A percentile compares a stretch with the other conserved stretches of the same genome.
Conservation (phyloP, 179 eudicot species). For the Gypsophila paniculata region DNA sequence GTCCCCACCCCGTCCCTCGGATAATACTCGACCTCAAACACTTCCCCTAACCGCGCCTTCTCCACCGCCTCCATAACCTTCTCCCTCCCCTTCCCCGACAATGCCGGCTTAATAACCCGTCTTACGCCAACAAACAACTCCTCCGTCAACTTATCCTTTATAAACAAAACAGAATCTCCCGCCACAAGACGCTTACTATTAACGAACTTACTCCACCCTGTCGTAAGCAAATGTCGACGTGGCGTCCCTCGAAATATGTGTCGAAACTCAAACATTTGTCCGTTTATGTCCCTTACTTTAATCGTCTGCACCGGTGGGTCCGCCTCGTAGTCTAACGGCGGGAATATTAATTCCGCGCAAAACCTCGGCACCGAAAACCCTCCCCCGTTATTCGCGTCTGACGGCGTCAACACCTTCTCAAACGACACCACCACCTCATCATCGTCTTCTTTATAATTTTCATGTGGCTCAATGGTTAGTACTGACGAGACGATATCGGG, state of each 20-base stretch:
- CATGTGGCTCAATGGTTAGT: no score
- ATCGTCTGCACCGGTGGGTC: slow-evolving; percentile 75
- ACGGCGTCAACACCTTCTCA: slow-evolving; percentile 62
- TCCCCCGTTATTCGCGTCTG: slow-evolving; percentile 87
- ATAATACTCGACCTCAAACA: slow-evolving; percentile 64
- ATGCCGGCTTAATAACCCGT: slow-evolving; percentile 27
- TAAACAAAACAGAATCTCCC: slow-evolving; percentile 68
- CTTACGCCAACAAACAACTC: slow-evolving; percentile 61
- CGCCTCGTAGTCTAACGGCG: slow-evolving; percentile 41
- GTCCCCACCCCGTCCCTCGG: slow-evolving; percentile 45
- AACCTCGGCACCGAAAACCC: slow-evolving; percentile 79
- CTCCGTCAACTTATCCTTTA: slow-evolving; percentile 24
- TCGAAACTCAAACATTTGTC: slow-evolving; percentile 49
- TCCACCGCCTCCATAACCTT: slow-evolving; percentile 43
- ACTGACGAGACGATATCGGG: no score
- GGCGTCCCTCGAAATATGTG: slow-evolving; percentile 86
- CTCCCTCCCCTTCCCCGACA: slow-evolving; percentile 21
- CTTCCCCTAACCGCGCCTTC: slow-evolving; percentile 40
- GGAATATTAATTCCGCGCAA: slow-evolving; percentile 72
- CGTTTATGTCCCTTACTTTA: slow-evolving; percentile 41
- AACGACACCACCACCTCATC: slow-evolving; percentile 42
- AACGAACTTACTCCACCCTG: slow-evolving; percentile 86
- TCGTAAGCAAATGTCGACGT: slow-evolving; percentile 65
- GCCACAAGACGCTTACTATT: slow-evolving; percentile 61
- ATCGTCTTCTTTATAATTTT: no score